Percentiles rank a stretch among this genome's conserved stretches.
Evolutionary conservation across 257 asterid genomes (phyloP).

Genomic region (Pogostemon cablin): DNA sequence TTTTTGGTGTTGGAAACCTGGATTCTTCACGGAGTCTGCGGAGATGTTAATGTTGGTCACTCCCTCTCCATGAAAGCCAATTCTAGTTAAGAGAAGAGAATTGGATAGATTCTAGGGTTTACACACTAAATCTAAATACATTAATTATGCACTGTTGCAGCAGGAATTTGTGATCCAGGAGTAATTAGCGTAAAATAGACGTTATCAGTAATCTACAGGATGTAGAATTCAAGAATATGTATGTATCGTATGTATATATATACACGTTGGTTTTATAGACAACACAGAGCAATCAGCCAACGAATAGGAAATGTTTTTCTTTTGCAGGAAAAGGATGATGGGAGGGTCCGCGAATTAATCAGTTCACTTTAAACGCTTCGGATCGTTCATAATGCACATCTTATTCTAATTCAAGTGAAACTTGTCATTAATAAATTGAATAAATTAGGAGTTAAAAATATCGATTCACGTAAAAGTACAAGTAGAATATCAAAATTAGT

Average conservation of each 20-base stretch:
- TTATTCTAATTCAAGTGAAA: too few species aligned
- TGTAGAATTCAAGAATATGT: neutral
- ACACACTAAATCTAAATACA: neutral
- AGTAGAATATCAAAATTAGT: too few species aligned
- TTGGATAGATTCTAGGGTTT: neutral
- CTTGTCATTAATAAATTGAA: too few species aligned
- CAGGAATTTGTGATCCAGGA: neutral
- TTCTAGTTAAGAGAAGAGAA: neutral
- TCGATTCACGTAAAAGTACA: too few species aligned
- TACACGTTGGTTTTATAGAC: neutral
- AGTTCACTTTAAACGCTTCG: too few species aligned
- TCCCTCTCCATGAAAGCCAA: conserved; percentile 54
- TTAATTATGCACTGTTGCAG: neutral
- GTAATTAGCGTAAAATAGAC: neutral
- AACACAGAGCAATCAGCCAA: too few species aligned
- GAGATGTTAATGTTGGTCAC: conserved; percentile 51
- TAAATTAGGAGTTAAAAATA: too few species aligned
- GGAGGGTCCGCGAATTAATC: too few species aligned
- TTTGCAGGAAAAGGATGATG: too few species aligned
- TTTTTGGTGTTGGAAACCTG: conserved; percentile 76
- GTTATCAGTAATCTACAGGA: neutral
- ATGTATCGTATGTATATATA: too few species aligned
- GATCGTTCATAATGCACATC: too few species aligned
- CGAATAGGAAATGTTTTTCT: too few species aligned
- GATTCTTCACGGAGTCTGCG: conserved; percentile 48